Conservation (phyloP, 495 filamentous ascomycete species). For the Lepidopterella palustris region DNA sequence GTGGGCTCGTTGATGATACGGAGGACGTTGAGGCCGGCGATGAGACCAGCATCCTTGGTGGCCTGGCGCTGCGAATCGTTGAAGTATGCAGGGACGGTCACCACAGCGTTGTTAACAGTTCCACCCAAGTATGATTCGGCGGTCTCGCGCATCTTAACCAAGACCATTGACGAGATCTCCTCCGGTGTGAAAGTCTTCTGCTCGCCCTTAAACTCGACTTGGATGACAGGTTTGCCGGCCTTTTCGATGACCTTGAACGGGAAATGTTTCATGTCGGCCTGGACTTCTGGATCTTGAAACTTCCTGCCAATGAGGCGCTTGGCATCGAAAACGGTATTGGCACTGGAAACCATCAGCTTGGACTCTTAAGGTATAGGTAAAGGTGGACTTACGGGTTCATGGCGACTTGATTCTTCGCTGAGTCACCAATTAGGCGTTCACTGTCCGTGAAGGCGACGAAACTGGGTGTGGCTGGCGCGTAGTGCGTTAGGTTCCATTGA, state of each 20-base stretch:
- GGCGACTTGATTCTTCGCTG: conserved; percentile 98
- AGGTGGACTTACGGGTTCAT: too few species aligned
- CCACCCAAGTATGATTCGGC: conserved; percentile 94
- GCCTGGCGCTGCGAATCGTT: conserved; percentile 99
- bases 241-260: conserved; percentile 46
- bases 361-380: too few species aligned
- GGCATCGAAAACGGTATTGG: conserved; percentile 97
- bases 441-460: conserved; percentile 98
- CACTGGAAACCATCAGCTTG: too few species aligned
- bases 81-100: conserved; percentile 99
- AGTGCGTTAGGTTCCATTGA: too few species aligned
- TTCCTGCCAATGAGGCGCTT: conserved; percentile 75
- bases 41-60: conserved; percentile 97
- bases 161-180: conserved; percentile 49
- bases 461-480: conserved; percentile 89
- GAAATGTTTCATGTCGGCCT: conserved; percentile 47
- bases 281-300: conserved; percentile 43
- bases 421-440: conserved; percentile 97
- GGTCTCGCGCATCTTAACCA: conserved; percentile 82
- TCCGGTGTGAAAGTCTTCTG: conserved; percentile 43
- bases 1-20: conserved; percentile 99
- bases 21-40: conserved; percentile 94
- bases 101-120: conserved; percentile 95
- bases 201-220: conserved; percentile 46
- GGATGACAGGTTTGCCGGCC: conserved; percentile 40